These are phyloP conservation scores for Schizochytrium sp. DNA, from an alignment of 108 stramenopile species.

Conservation along the genomic window DNA sequence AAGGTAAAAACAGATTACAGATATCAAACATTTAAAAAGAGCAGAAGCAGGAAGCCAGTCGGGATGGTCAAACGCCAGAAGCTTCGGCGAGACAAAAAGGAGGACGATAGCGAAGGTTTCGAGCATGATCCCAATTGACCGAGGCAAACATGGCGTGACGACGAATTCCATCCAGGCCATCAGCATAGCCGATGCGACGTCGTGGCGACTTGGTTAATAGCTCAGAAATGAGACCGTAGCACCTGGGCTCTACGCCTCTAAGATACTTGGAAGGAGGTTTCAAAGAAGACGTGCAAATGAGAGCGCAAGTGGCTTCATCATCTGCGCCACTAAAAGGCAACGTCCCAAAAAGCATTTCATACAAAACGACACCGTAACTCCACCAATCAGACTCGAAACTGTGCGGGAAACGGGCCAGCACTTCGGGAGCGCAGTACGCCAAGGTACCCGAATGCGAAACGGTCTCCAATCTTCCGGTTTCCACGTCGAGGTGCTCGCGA, in stretches of 20 bases:
- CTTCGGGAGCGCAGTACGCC: neutral
- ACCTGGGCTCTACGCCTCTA: neutral
- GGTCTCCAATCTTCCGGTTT: neutral
- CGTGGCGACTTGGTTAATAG: neutral
- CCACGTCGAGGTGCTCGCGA: neutral
- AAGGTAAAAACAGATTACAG: too few relatives aligned
- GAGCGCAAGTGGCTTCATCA: neutral
- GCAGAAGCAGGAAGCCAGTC: too few relatives aligned
- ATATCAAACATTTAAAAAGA: too few relatives aligned
- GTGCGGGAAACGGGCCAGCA: neutral
- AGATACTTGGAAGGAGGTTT: neutral
- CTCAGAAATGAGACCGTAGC: neutral
- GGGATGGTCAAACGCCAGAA: too few relatives aligned
- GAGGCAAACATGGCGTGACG: neutral
- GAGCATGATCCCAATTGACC: neutral
- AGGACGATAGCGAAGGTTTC: neutral
- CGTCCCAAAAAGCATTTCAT: neutral
- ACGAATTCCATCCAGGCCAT: neutral
- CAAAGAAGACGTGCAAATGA: neutral
- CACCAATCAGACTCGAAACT: constrained; percentile 7
- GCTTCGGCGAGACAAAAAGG: neutral
- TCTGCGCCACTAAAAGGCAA: neutral
- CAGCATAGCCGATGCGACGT: neutral
- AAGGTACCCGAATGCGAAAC: neutral
- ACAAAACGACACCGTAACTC: neutral